phyloP scores from a whole-genome alignment of 2,329 filamentous ascomycete species.

The Fusarium sp. region DNA sequence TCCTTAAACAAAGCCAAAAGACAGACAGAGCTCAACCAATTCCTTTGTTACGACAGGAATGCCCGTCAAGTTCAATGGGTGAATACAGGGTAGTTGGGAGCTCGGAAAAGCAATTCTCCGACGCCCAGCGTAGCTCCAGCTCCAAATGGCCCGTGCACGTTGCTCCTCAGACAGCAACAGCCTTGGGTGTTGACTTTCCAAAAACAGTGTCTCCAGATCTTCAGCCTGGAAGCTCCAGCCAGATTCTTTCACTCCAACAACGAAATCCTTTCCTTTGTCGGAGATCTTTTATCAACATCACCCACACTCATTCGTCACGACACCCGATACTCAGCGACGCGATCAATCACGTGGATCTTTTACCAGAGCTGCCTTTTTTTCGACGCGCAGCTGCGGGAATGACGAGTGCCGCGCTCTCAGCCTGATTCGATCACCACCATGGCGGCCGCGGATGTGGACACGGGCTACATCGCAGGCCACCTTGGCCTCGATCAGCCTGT shows the following conservation, averaged over 20 bases:
- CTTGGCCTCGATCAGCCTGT: conserved; percentile 75
- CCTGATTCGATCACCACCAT: conserved; percentile 49
- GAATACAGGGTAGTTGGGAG: conserved; percentile 13
- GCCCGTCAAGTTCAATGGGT: neutral
- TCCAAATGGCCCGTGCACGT: conserved; percentile 35
- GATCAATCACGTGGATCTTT: neutral
- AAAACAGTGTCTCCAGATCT: conserved; percentile 31
- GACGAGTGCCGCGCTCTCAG: conserved; percentile 41
- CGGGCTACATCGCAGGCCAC: conserved; percentile 79
- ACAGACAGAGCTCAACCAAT: neutral
- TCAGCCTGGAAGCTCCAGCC: conserved; percentile 40
- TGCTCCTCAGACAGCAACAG: conserved; percentile 34
- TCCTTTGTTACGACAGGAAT: neutral
- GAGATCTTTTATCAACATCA: conserved; percentile 20
- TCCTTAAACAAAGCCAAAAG: neutral
- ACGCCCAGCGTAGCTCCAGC: conserved; percentile 4
- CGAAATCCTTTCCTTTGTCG: conserved; percentile 40
- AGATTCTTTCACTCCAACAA: conserved; percentile 43
- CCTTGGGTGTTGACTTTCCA: conserved; percentile 36
- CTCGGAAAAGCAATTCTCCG: conserved; percentile 34
- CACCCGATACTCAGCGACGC: conserved; percentile 3
- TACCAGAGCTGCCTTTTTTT: neutral
- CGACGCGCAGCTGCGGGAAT: conserved; percentile 38
- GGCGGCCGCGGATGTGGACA: conserved; percentile 68
- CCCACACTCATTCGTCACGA: conserved; percentile 25